These are phyloP conservation scores for Paspalum notatum DNA, from an alignment of 176 grass and related monocot genomes.

Conservation along the genomic window DNA sequence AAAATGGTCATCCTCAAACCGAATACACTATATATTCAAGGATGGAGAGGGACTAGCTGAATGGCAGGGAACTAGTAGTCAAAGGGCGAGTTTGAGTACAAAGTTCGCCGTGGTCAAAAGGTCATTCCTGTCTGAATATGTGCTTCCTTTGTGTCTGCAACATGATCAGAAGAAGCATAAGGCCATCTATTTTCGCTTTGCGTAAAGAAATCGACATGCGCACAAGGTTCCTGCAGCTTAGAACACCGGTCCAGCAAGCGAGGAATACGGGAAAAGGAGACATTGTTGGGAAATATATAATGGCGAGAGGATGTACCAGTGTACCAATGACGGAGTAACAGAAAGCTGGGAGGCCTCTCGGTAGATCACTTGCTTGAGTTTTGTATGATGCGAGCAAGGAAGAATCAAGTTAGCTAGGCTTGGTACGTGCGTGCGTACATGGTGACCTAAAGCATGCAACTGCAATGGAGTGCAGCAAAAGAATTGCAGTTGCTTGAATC, in stretches of 20 bases:
- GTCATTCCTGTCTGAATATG: background rate
- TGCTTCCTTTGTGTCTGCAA: slow-evolving; percentile 3
- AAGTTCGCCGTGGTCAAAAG: background rate
- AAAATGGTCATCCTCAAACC: too few relatives aligned
- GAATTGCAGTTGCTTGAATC: too few relatives aligned
- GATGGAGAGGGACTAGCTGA: background rate
- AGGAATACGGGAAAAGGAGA: slow-evolving; percentile 33
- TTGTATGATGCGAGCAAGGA: background rate
- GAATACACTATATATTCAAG: too few relatives aligned
- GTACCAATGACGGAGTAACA: too few relatives aligned
- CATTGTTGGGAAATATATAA: background rate
- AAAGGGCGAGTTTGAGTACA: background rate
- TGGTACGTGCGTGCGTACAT: too few relatives aligned
- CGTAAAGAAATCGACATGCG: slow-evolving; percentile 15
- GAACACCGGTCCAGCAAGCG: background rate
- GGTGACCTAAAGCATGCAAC: too few relatives aligned
- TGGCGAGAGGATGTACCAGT: background rate
- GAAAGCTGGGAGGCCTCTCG: slow-evolving; percentile 13
- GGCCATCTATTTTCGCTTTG: background rate
- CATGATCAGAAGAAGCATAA: background rate
- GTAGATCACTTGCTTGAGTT: background rate
- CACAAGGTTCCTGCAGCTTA: background rate
- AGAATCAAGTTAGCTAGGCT: background rate
- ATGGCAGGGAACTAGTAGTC: background rate
- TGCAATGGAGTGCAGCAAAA: too few relatives aligned